Base-by-base conservation (phyloP, 2,329 filamentous ascomycete genomes). In the Fusarium pininemorale region DNA sequence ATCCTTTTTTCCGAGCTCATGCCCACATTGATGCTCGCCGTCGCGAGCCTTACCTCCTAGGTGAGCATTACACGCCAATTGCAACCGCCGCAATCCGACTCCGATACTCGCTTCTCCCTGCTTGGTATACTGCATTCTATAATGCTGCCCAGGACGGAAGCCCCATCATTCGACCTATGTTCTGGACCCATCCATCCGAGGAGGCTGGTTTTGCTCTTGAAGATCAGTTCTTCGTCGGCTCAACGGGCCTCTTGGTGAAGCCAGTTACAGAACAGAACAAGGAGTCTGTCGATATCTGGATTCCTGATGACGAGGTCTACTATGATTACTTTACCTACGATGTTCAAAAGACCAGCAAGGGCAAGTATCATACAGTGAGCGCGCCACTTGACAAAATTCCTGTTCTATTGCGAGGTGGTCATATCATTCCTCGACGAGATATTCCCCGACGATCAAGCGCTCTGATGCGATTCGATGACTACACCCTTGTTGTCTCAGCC, bases 101-200 rank as follows among this genome's bases (percentile, higher is more conserved):
- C 47, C 91, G 96, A 57, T 99, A 99, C 83, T 91, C 92, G 72
- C 88, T 99, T 41, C 88, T 99, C 45, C 96, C 96, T 35, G 91
- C 94, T 3, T 98, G 95, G 95, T 99, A 99, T 83, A 98, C 96
- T 4, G 95, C 96, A 14, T 99, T 99, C 87, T 94, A 96, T 80
- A 91, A 97, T 79, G 94, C 96, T 18, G 92, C 94, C 77, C 87
- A 91, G 22, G 91, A 94, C 54, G 96, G 95, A 45, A 93, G 91
- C 63, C 96, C 96, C 0, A 96, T 99, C 76, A 87, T 99, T 63
- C 90, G 94, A 59, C 96, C 96, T 15, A 95, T 98, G 84, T 97
- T 95, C 85, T 98, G 96, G 85, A 93, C 94, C 4, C 94, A 98
- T 79, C 96, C 96, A 0, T 86, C 88, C 2, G 95, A 97, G 75